A percentile compares a stretch with the other conserved stretches of the same genome.
phyloP scores from a whole-genome alignment of 192 early-diverging fungal species.

The Coemansia sp. region DNA sequence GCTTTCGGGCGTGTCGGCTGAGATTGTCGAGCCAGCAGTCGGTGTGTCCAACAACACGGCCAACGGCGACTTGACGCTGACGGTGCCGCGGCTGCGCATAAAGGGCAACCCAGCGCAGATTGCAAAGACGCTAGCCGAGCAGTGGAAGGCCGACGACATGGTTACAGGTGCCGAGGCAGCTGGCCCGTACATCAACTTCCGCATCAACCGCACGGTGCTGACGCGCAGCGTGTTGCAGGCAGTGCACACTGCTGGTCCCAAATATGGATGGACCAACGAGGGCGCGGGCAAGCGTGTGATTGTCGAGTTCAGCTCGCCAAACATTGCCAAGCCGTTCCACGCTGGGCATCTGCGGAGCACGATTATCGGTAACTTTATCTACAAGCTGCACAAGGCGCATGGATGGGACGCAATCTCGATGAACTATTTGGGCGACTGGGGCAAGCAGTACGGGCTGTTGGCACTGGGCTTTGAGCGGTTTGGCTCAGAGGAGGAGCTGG shows the following conservation, averaged over 20 bases:
- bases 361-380: slow-evolving; percentile 94
- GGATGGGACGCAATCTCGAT: slow-evolving; percentile 90
- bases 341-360: slow-evolving; percentile 96
- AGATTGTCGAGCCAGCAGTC: slow-evolving; percentile 57
- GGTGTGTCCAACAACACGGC: slow-evolving; percentile 61
- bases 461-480: slow-evolving; percentile 84
- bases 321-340: slow-evolving; percentile 99
- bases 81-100: slow-evolving; percentile 65
- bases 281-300: slow-evolving; percentile 76
- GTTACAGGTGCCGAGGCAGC: slow-evolving; percentile 57
- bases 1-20: slow-evolving; percentile 56
- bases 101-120: slow-evolving; percentile 67
- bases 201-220: slow-evolving; percentile 59
- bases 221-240: slow-evolving; percentile 56
- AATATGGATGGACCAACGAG: slow-evolving; percentile 65
- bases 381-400: slow-evolving; percentile 76
- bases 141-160: slow-evolving; percentile 59
- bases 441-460: slow-evolving; percentile 96
- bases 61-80: slow-evolving; percentile 70
- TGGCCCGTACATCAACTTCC: slow-evolving; percentile 79
- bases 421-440: slow-evolving; percentile 99
- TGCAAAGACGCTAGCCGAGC: slow-evolving; percentile 59
- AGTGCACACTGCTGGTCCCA: slow-evolving; percentile 55
- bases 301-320: slow-evolving; percentile 93
- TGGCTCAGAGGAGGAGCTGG: slow-evolving; percentile 77